These are phyloP conservation scores for Taphrina confusa DNA, from an alignment of 1,139 yeast species.

Conservation along the genomic window DNA sequence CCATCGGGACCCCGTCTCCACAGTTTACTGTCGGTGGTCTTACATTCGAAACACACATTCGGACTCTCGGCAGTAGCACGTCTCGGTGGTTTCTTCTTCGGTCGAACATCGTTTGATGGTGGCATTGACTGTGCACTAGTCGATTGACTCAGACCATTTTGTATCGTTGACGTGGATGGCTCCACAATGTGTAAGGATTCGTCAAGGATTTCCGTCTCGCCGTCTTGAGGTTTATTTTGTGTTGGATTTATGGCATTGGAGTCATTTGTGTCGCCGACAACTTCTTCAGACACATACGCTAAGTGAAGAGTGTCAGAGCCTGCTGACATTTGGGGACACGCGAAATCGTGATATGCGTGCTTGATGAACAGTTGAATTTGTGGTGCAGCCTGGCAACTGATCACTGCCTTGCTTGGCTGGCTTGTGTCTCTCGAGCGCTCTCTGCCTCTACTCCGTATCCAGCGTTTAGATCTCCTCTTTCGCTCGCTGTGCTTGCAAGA, in stretches of 20 bases:
- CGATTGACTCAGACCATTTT: neutral
- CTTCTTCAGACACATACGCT: neutral
- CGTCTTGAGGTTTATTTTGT: neutral
- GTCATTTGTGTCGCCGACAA: neutral
- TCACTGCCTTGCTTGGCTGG: constrained; percentile 9
- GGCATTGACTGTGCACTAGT: neutral
- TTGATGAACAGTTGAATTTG: constrained; percentile 10
- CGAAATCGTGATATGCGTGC: constrained; percentile 1
- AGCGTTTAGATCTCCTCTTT: no score
- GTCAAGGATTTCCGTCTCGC: neutral
- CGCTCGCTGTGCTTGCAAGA: constrained; percentile 6
- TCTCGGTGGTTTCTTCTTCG: constrained; percentile 27
- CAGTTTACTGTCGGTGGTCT: constrained; percentile 24
- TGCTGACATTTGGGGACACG: constrained; percentile 5
- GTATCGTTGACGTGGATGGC: neutral
- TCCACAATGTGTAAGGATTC: neutral
- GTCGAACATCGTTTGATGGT: neutral
- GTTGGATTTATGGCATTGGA: neutral
- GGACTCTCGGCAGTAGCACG: constrained; percentile 25
- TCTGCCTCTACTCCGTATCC: no score
- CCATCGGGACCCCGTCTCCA: constrained; percentile 28
- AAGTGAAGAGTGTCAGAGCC: neutral
- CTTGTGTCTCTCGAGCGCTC: constrained; percentile 4
- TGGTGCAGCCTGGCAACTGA: constrained; percentile 2
- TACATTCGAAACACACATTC: constrained; percentile 22